Conservation (phyloP, 2,329 filamentous ascomycete genomes). For the Claviceps capensis region DNA sequence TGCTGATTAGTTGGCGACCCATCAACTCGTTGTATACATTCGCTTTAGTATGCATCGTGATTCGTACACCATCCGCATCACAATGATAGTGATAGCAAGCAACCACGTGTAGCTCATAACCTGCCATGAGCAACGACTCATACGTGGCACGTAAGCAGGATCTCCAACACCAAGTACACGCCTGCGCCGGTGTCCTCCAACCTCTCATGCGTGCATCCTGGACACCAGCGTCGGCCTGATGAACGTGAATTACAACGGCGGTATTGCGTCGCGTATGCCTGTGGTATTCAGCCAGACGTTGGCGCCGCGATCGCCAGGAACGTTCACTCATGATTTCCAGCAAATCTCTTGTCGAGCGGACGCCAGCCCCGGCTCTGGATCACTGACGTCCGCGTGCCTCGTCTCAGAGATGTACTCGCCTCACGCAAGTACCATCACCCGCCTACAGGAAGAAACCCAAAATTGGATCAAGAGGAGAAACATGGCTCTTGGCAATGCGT, state of each 20-base stretch:
- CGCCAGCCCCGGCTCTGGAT: conserved; percentile 31
- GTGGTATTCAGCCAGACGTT: conserved; percentile 3
- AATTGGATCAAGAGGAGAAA: too few relatives aligned
- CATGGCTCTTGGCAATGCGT: too few relatives aligned
- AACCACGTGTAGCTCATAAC: too few relatives aligned
- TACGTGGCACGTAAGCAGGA: too few relatives aligned
- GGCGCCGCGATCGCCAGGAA: conserved; percentile 17
- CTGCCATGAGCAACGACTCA: too few relatives aligned
- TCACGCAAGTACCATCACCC: conserved; percentile 30
- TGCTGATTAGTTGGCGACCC: too few relatives aligned
- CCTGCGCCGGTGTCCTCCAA: conserved; percentile 26
- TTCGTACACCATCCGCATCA: too few relatives aligned
- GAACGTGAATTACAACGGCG: conserved; percentile 18
- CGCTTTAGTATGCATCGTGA: too few relatives aligned
- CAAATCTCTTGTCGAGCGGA: conserved; percentile 35
- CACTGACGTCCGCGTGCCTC: conserved; percentile 28
- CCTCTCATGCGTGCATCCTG: conserved; percentile 26
- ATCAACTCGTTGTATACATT: too few relatives aligned
- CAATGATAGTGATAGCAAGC: too few relatives aligned
- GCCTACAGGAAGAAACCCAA: too few relatives aligned
- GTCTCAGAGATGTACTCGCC: conserved; percentile 16
- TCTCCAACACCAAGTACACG: conserved; percentile 15
- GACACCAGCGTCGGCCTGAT: conserved; percentile 36
- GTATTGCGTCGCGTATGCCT: conserved; percentile 21
- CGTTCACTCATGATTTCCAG: conserved; percentile 37